Evolutionary conservation across 331 rosid genomes (phyloP), one percentile per base, ranked within the genome.

Genomic region (Malus hybrid): DNA sequence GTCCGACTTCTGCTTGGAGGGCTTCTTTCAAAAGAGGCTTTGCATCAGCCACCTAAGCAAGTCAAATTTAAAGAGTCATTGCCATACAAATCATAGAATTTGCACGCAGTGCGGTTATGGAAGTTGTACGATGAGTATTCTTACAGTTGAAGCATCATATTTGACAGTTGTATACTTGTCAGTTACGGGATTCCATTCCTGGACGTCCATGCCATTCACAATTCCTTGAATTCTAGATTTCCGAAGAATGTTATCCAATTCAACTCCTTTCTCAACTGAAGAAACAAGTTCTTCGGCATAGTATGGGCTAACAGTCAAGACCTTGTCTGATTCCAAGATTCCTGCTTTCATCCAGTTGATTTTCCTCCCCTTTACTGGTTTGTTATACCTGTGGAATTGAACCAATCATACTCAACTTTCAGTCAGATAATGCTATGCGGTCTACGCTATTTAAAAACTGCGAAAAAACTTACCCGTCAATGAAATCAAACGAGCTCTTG

Each of bases 131-230:
- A 27, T 32, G 27, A 32, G 64, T 18, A 31, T 67, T 77, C 90
- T 83, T 83, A 91, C 92, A 13, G 88, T 79, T 72, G 87, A 74
- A 78, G 81, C 89, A 76, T 81, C 68, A 19, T 91, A 91, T 78
- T 81, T 86, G 84, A 80, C 80, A 16, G 69, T 56, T 76, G 80
- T 77, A 10, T 89, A 83, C 76, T 88, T 88, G 80, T 91, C 96
- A 19, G 88, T 76, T 52, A 84, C 74, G 62, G 96, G 93, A 82
- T 88, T 91, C 96, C 96, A 88, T 65, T 91, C 96, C 65, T 91
- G 96, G 74, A 88, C 88, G 79, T 91, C 96, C 96, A 91, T 91
- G 83, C 96, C 96, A 72, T 91, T 91, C 33, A 88, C 88, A 69
- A 91, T 87, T 62, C 96, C 96, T 7, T 1, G 34, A 32, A 88